phyloP scores from a whole-genome alignment of 2,329 filamentous ascomycete genomes.

The Xylaria sp. region DNA sequence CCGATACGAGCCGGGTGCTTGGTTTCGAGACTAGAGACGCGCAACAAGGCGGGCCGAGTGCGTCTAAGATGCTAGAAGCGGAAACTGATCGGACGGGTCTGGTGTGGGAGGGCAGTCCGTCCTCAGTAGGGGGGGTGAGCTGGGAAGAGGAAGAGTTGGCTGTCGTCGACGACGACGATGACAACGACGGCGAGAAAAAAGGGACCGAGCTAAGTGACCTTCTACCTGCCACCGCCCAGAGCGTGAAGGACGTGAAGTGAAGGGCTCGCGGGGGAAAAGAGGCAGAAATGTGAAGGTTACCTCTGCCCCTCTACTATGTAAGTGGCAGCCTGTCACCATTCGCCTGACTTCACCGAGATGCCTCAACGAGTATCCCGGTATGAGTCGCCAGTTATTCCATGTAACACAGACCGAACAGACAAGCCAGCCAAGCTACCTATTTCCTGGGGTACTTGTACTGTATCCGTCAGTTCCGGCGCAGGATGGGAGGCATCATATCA shows the following conservation, averaged over 20 bases:
- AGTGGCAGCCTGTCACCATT: slow-evolving; percentile 26
- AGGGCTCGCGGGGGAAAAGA: slow-evolving; percentile 1
- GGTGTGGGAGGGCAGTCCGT: slow-evolving; percentile 33
- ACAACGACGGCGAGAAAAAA: too few species aligned
- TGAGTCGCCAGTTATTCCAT: slow-evolving; percentile 4
- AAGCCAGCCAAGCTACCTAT: background rate
- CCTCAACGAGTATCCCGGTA: slow-evolving; percentile 37
- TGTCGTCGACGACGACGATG: background rate
- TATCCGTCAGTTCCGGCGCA: slow-evolving; percentile 15
- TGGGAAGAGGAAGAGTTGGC: slow-evolving; percentile 11
- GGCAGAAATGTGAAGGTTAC: slow-evolving; percentile 15
- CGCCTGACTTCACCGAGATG: slow-evolving; percentile 38
- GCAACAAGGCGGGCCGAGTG: slow-evolving; percentile 40
- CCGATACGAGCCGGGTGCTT: slow-evolving; percentile 37
- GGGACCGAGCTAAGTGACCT: too few species aligned
- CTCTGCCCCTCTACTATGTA: too few species aligned
- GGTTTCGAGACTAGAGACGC: slow-evolving; percentile 35
- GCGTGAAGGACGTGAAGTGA: background rate
- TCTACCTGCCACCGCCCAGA: slow-evolving; percentile 12
- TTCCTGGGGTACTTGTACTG: background rate
- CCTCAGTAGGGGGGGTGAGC: slow-evolving; percentile 24
- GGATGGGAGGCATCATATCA: background rate
- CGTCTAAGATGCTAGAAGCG: slow-evolving; percentile 34
- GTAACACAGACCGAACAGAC: slow-evolving; percentile 2
- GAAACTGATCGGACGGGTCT: slow-evolving; percentile 32